A percentile compares a stretch with the other conserved stretches of the same genome.
Conservation (phyloP, 2,329 filamentous ascomycete species). For the Sporothrix sp. region DNA sequence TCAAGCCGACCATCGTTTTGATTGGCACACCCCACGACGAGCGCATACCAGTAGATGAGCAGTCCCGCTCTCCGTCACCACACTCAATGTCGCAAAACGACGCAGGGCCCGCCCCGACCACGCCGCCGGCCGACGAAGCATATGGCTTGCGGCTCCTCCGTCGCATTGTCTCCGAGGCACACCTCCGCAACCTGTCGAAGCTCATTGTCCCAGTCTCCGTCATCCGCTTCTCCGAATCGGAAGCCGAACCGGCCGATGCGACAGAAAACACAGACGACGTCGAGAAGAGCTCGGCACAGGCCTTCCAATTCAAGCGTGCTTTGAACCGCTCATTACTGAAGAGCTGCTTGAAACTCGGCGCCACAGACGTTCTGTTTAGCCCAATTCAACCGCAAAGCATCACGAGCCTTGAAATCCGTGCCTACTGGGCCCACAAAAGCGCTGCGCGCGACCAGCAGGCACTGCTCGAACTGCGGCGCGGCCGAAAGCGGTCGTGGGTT, state of each 20-base stretch:
- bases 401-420: conserved; percentile 69
- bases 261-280: not conserved
- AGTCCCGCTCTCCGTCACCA: conserved; percentile 34
- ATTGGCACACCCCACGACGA: conserved; percentile 48
- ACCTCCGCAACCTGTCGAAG: conserved; percentile 45
- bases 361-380: conserved; percentile 73
- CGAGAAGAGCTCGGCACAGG: not conserved
- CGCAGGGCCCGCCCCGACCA: conserved; percentile 25
- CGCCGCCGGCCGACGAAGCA: conserved; percentile 35
- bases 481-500: conserved; percentile 84
- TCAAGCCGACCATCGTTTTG: conserved; percentile 47
- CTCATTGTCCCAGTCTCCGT: conserved; percentile 48
- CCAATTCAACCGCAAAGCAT: conserved; percentile 67
- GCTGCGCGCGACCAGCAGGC: conserved; percentile 63
- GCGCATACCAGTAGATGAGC: conserved; percentile 27
- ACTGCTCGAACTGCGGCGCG: conserved; percentile 60
- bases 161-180: conserved; percentile 48
- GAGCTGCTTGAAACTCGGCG: conserved; percentile 74
- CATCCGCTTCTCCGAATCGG: conserved; percentile 32
- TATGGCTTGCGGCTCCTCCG: conserved; percentile 48
- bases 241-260: not conserved
- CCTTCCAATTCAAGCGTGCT: conserved; percentile 12
- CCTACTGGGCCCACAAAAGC: conserved; percentile 72
- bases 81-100: conserved; percentile 29
- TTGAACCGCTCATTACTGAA: conserved; percentile 44